Evolutionary conservation across 192 early-diverging fungal genomes (phyloP), one percentile per base, ranked within the genome.

Genomic region (Coemansia sp.): DNA sequence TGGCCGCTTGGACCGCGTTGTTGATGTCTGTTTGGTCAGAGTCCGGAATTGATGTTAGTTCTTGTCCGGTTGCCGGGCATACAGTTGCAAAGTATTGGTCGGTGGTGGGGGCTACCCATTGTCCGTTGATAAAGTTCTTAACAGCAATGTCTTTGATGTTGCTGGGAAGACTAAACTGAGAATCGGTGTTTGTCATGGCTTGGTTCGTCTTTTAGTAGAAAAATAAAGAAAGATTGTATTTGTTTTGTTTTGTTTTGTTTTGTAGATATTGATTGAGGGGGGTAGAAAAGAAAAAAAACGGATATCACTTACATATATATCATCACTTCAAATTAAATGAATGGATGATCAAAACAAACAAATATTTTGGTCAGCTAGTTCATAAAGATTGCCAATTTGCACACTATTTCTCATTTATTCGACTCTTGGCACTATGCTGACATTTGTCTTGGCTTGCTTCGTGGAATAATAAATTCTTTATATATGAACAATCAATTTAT

Each of bases 81-180:
- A 86, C 67, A 14, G 85, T 86, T 11, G 84, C 80, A 65, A 93
- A 73, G 68, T 88, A 90, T 4, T 51, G 38, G 32, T 71, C 75
- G 53, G 83, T 68, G 2, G 43, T 51, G 2, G 90, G 86, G 33
- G 77, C 71, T 52, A 85, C 84, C 71, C 90, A 92, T 41, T 85
- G 76, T 58, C 89, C 88, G 75, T 92, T 89, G 66, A 93, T 92
- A 79, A 90, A 94, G 85, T 91, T 90, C 57, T 71, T 58, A 36
- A 88, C 61, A 36, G 61, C 53, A 41, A 78, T 64, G 41, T 68
- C 71, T 48, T 54, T 61, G 62, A 70, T 67, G 18, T 61, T 20
- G 51, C 63, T 51, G 5, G 76, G 76, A 9, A 62, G 36, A 32
- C 5, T 20, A 39, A 43, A 17, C 2, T 6, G 36, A 6, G 14